A percentile compares a stretch with the other conserved stretches of the same genome.
phyloP scores from a whole-genome alignment of 371 early-diverging fungal genomes.

The Capniomyces stellatus region DNA sequence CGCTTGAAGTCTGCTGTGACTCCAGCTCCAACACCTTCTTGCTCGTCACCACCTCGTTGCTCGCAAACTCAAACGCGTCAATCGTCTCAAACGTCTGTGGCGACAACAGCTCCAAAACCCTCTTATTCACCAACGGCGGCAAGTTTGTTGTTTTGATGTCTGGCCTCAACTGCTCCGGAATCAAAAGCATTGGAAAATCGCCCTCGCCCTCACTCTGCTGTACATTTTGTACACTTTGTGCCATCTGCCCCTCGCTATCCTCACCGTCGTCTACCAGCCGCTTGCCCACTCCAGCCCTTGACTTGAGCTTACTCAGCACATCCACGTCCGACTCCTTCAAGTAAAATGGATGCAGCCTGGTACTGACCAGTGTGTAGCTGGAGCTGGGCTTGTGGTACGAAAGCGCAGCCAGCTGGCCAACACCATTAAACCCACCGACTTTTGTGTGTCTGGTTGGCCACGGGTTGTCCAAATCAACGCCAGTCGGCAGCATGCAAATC shows the following conservation, averaged over 20 bases:
- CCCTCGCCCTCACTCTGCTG: no score
- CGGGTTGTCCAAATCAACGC: slow-evolving; percentile 54
- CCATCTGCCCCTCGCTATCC: no score
- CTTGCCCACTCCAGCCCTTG: no score
- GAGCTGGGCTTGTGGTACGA: slow-evolving; percentile 64
- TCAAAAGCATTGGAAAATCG: slow-evolving; percentile 3
- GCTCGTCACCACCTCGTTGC: slow-evolving; percentile 71
- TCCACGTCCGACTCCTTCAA: slow-evolving; percentile 43
- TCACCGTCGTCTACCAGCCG: no score
- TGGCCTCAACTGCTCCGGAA: slow-evolving; percentile 15
- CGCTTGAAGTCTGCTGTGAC: slow-evolving; percentile 70
- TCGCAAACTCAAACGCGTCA: slow-evolving; percentile 52
- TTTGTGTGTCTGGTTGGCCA: slow-evolving; percentile 74
- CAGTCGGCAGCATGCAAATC: slow-evolving; percentile 47
- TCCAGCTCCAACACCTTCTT: slow-evolving; percentile 67
- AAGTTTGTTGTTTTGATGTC: slow-evolving; percentile 30
- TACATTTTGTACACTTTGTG: no score
- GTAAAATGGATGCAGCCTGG: slow-evolving; percentile 37
- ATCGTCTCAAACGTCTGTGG: slow-evolving; percentile 92
- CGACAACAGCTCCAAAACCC: slow-evolving; percentile 67
- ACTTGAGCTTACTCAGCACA: no score
- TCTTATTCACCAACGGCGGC: slow-evolving; percentile 42
- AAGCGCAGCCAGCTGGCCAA: slow-evolving; percentile 22
- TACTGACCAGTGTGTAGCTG: slow-evolving; percentile 59
- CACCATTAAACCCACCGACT: slow-evolving; percentile 46